A percentile compares a stretch with the other conserved stretches of the same genome.
Evolutionary conservation across 2,329 filamentous ascomycete species (phyloP).

Genomic region (Aspergillus sp.): DNA sequence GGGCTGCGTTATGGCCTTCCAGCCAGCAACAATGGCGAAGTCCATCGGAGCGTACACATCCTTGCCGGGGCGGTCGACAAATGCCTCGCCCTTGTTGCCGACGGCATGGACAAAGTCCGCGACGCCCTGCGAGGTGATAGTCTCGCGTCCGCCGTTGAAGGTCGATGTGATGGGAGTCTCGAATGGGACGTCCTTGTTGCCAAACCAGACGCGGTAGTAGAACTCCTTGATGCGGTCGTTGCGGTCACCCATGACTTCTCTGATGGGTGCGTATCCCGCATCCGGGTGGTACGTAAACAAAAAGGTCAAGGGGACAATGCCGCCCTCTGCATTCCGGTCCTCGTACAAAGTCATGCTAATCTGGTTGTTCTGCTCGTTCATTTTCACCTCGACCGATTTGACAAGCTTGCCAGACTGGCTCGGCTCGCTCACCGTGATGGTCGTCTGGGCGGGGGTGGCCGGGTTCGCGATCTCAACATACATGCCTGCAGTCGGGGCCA

Average conservation of each 20-base stretch:
- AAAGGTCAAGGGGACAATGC: constrained; percentile 73
- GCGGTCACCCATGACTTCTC: constrained; percentile 88
- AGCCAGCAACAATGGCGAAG: constrained; percentile 94
- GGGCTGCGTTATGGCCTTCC: constrained; percentile 98
- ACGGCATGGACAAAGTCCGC: constrained; percentile 99
- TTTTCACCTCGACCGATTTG: constrained; percentile 78
- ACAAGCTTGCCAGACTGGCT: constrained; percentile 76
- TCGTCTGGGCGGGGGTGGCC: constrained; percentile 72
- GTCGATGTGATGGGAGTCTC: constrained; percentile 75
- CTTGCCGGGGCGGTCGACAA: constrained; percentile 91
- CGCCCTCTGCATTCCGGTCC: constrained; percentile 76
- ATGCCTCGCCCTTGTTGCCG: constrained; percentile 93
- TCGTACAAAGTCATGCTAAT: constrained; percentile 88
- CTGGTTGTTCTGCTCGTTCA: constrained; percentile 60
- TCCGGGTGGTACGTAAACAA: constrained; percentile 92
- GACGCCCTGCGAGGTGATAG: constrained; percentile 84
- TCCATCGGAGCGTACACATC: constrained; percentile 96
- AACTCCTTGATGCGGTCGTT: constrained; percentile 99
- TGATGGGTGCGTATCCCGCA: constrained; percentile 92
- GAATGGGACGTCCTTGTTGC: constrained; percentile 72
- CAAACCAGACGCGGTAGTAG: constrained; percentile 98
- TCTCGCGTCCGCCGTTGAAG: constrained; percentile 82
- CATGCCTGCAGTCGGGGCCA: constrained; percentile 75
- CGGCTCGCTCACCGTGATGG: constrained; percentile 80
- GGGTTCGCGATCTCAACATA: constrained; percentile 81